Evolutionary conservation across 305 asterid genomes (phyloP).

Genomic region (Petunia hybrid): DNA sequence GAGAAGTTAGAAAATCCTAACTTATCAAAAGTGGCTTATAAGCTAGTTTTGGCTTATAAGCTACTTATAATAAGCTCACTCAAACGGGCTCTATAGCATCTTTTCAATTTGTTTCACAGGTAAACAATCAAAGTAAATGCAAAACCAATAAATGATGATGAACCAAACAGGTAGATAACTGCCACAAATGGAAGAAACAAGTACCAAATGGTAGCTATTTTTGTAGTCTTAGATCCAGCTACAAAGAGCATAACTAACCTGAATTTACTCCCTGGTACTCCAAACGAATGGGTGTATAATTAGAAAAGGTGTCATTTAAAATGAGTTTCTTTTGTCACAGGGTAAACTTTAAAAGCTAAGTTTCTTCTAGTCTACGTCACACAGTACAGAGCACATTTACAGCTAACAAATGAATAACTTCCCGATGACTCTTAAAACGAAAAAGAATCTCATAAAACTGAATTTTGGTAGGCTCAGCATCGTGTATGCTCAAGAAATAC

Average conservation of each 20-base stretch:
- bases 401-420: neutral
- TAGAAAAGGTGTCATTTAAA: neutral
- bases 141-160: conserved; percentile 17
- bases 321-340: conserved; percentile 19
- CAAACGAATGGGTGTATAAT: conserved; percentile 7
- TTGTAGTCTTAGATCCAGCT: conserved; percentile 23
- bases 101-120: conserved; percentile 14
- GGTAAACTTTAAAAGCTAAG: conserved; percentile 17
- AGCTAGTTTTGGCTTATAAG: no score
- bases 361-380: neutral
- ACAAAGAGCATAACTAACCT: neutral
- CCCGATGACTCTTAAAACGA: neutral
- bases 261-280: neutral
- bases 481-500: conserved; percentile 18
- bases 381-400: conserved; percentile 16
- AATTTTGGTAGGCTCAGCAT: conserved; percentile 11
- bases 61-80: no score
- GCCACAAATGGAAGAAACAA: conserved; percentile 23
- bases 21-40: no score
- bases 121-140: neutral
- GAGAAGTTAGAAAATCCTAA: no score
- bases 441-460: conserved; percentile 12
- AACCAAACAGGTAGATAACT: neutral
- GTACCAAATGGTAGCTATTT: neutral
- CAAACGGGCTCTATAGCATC: neutral